Evolutionary conservation across 129 eudicot genomes (phyloP).

Genomic region (Helianthus annuus): HanXRQr2.0-SUNRISE NC_035443.2:140507857-140508356

Average conservation of each 20-base stretch:
- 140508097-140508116: not conserved
- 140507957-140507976: slow-evolving; percentile 87
- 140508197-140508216: not conserved
- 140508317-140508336: too few species aligned
- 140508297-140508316: too few species aligned
- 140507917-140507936: slow-evolving; percentile 94
- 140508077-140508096: not conserved
- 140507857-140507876: slow-evolving; percentile 95
- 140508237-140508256: not conserved
- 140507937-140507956: slow-evolving; percentile 96
- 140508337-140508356: too few species aligned
- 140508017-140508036: slow-evolving; percentile 87
- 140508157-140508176: not conserved
- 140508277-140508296: too few species aligned
- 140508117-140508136: not conserved
- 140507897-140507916: slow-evolving; percentile 93
- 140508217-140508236: not conserved
- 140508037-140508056: slow-evolving; percentile 65
- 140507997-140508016: slow-evolving; percentile 97
- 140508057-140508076: slow-evolving; percentile 13
- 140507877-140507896: slow-evolving; percentile 83
- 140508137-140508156: too few species aligned
- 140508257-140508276: not conserved
- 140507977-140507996: slow-evolving; percentile 87
- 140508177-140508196: not conserved